Base-by-base conservation (phyloP, 495 filamentous ascomycete genomes). In the Tuber aestivum region DNA sequence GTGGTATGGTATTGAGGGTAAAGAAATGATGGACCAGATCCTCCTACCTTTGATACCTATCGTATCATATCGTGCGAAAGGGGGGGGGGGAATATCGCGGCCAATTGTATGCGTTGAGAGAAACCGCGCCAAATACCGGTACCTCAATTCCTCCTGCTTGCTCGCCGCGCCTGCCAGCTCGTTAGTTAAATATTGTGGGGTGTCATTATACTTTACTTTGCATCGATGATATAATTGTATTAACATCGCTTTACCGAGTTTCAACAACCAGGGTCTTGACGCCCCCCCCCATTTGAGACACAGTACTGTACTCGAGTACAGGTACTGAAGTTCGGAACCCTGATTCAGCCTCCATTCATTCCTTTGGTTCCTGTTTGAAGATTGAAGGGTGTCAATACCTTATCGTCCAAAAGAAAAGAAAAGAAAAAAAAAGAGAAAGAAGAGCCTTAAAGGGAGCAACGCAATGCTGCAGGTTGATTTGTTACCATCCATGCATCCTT, bases 391-490 rank as follows among this genome's bases (percentile, higher is more conserved):
- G 12, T 61, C 12, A 23, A 61, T 50, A n/a, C n/a, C n/a, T n/a
- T n/a, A 50, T 50, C 45, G 1, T 23, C 14, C n/a, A n/a, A n/a
- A n/a, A 48, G 44, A 21, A 8, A 10, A 42, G 41, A 3, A 45
- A 45, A 20, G 20, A 20, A 18, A 20, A 45, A 20, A 45, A 44
- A 8, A 41, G 14, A 44, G 1, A 20, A 20, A 20, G 3, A 45
- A 45, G 16, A 45, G 10, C 42, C 7, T 50, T 18, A n/a, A 65
- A 18, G 14, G 14, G 27, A 65, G 56, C 27, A 8, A 61, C 27
- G 23, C 21, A 77, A 50, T 75, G 2, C 27, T 23, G 23, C 61
- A 32, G 76, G 56, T 45, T 35, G 69, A 70, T 76, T 65, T 32
- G 35, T 65, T 65, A 65, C 56, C 5, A 23, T 4, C 1, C 56